These are phyloP conservation scores for Eruca vesicaria DNA, from an alignment of 441 rosid genomes.

Conservation along the genomic window DNA sequence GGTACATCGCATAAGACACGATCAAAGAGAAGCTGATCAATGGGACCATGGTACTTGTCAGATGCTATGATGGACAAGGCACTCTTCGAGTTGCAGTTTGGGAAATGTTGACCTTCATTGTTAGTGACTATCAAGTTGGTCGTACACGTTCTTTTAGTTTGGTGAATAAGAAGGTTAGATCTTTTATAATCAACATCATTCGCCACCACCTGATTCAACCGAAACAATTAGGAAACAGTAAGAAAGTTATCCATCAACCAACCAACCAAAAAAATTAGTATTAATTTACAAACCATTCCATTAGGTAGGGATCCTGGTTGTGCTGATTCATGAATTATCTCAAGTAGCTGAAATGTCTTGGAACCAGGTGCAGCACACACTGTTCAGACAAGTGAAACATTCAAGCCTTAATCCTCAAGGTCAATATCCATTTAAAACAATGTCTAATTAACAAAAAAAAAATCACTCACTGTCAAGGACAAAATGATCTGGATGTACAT, in stretches of 20 bases:
- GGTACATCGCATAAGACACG: conserved; percentile 97
- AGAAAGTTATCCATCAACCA: conserved; percentile 4
- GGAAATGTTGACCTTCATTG: conserved; percentile 96
- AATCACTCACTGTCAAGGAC: conserved; percentile 78
- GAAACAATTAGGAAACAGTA: conserved; percentile 1
- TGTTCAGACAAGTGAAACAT: conserved; percentile 33
- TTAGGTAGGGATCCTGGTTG: conserved; percentile 62
- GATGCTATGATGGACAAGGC: conserved; percentile 37
- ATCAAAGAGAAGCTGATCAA: conserved; percentile 72
- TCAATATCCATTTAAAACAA: neutral
- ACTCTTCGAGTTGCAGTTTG: conserved; percentile 64
- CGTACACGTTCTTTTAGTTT: conserved; percentile 96
- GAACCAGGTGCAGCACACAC: conserved; percentile 99
- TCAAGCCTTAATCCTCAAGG: neutral
- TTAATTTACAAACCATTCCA: conserved; percentile 37
- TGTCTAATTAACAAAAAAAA: neutral
- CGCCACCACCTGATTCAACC: conserved; percentile 65
- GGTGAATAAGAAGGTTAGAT: conserved; percentile 96
- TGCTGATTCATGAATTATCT: conserved; percentile 66
- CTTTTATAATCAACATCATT: conserved; percentile 97
- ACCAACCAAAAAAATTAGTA: neutral
- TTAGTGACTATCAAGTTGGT: conserved; percentile 92
- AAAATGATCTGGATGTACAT: conserved; percentile 74
- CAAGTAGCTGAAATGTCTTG: conserved; percentile 94
- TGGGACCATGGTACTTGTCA: conserved; percentile 32